phyloP scores from a whole-genome alignment of 2,329 filamentous ascomycete genomes.

The Periconia macrospinosa region DNA sequence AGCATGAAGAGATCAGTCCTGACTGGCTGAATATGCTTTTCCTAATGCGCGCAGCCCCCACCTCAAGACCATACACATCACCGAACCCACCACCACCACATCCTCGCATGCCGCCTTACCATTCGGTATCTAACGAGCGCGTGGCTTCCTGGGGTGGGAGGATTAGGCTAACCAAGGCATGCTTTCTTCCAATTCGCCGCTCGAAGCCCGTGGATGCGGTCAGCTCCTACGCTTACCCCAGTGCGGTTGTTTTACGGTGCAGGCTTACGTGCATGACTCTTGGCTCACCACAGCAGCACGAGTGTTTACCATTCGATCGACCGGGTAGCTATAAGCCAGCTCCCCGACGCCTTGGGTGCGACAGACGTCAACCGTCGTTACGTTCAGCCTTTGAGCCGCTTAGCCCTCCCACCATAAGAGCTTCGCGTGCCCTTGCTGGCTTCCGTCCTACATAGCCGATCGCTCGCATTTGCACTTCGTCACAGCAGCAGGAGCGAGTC shows the following conservation, averaged over 20 bases:
- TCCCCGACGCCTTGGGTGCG: slow-evolving; percentile 4
- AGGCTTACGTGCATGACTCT: slow-evolving; percentile 14
- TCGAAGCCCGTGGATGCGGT: slow-evolving; percentile 8
- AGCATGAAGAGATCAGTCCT: not conserved
- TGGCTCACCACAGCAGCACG: slow-evolving; percentile 12
- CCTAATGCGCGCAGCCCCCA: slow-evolving; percentile 29
- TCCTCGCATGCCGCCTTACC: not conserved
- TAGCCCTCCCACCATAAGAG: slow-evolving; percentile 12
- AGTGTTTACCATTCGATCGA: slow-evolving; percentile 10
- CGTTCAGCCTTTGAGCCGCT: slow-evolving; percentile 9
- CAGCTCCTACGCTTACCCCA: slow-evolving; percentile 2
- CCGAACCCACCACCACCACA: slow-evolving; percentile 7
- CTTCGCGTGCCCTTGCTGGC: slow-evolving; percentile 3
- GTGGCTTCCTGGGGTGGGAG: slow-evolving; percentile 2
- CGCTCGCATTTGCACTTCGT: not conserved
- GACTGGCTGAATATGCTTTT: slow-evolving; percentile 4
- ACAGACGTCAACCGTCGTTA: slow-evolving; percentile 11
- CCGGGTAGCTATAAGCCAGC: slow-evolving; percentile 8
- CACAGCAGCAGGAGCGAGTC: not conserved
- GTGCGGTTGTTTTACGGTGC: not conserved
- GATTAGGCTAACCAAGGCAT: slow-evolving; percentile 1
- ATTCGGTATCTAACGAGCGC: slow-evolving; percentile 4
- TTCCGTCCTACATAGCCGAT: slow-evolving; percentile 5
- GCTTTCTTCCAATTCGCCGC: slow-evolving; percentile 5
- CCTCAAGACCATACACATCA: slow-evolving; percentile 16